Evolutionary conservation across 2,329 filamentous ascomycete genomes (phyloP).

Genomic region (Ophiostoma pallidulum): DNA sequence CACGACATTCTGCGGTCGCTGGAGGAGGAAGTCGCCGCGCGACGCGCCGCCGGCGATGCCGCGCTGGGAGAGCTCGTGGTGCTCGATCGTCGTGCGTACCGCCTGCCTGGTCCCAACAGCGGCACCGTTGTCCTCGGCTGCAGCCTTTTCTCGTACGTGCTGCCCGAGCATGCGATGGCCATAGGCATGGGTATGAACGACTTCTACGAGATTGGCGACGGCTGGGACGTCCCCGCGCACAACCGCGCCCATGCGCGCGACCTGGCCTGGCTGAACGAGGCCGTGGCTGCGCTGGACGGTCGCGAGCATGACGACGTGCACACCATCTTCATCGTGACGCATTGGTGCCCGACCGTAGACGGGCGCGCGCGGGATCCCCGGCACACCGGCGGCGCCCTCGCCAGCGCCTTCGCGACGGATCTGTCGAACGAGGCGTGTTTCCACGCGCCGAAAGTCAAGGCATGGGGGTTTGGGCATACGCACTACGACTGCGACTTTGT

Average conservation of each 20-base stretch:
- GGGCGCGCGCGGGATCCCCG: conserved; percentile 25
- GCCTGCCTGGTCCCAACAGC: conserved; percentile 18
- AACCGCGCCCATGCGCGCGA: conserved; percentile 29
- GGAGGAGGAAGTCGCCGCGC: conserved; percentile 20
- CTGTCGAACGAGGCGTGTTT: conserved; percentile 29
- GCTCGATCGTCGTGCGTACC: conserved; percentile 25
- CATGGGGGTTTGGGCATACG: conserved; percentile 42
- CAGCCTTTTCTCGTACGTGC: conserved; percentile 40
- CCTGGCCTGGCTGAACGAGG: conserved; percentile 33
- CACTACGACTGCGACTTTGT: conserved; percentile 36
- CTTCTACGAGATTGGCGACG: conserved; percentile 36
- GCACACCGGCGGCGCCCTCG: conserved; percentile 22
- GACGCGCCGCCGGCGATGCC: background rate
- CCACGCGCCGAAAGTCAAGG: conserved; percentile 24
- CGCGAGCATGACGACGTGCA: conserved; percentile 11
- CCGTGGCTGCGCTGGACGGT: conserved; percentile 22
- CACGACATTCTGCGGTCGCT: conserved; percentile 24
- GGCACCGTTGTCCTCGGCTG: conserved; percentile 26
- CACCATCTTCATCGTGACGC: conserved; percentile 31
- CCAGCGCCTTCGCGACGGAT: conserved; percentile 31
- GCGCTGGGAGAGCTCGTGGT: conserved; percentile 31
- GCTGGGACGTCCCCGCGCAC: conserved; percentile 25
- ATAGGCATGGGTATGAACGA: conserved; percentile 40
- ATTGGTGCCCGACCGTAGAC: conserved; percentile 32
- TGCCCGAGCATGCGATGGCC: conserved; percentile 24